phyloP scores from a whole-genome alignment of 305 asterid species.

The Withania somnifera region DNA sequence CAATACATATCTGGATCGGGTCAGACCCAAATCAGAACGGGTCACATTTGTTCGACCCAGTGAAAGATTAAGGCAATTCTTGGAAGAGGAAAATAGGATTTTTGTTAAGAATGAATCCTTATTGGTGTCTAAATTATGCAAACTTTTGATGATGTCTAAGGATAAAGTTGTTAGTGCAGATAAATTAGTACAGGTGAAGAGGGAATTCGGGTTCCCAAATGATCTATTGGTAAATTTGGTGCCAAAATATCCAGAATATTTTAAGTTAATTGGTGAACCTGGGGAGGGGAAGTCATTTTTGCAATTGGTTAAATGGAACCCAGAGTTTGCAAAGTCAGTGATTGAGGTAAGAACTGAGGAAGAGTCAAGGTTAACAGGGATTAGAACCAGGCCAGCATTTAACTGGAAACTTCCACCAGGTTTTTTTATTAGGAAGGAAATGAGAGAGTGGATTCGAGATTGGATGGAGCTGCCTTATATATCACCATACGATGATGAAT shows the following conservation, averaged over 20 bases:
- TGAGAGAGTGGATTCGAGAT: slow-evolving; percentile 94
- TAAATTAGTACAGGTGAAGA: slow-evolving; percentile 73
- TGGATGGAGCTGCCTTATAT: slow-evolving; percentile 86
- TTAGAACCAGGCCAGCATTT: slow-evolving; percentile 51
- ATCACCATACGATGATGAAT: slow-evolving; percentile 68
- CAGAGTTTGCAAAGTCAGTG: slow-evolving; percentile 48
- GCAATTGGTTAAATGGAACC: slow-evolving; percentile 54
- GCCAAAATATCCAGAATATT: slow-evolving; percentile 55
- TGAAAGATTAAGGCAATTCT: slow-evolving; percentile 32
- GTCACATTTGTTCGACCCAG: slow-evolving; percentile 60
- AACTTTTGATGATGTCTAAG: slow-evolving; percentile 77
- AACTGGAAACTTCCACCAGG: slow-evolving; percentile 72
- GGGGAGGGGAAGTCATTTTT: slow-evolving; percentile 68
- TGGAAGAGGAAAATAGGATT: slow-evolving; percentile 50
- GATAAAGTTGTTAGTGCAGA: slow-evolving; percentile 54
- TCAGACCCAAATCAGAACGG: slow-evolving; percentile 55
- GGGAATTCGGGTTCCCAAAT: slow-evolving; percentile 87
- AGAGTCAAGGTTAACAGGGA: slow-evolving; percentile 65
- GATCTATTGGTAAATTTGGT: slow-evolving; percentile 63
- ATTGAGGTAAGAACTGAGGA: slow-evolving; percentile 73
- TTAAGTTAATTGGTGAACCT: slow-evolving; percentile 43
- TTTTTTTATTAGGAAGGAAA: slow-evolving; percentile 63
- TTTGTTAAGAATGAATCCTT: slow-evolving; percentile 41
- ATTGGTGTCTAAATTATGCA: slow-evolving; percentile 63
- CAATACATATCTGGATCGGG: slow-evolving; percentile 44